Evolutionary conservation across 164 flowering plant genomes (phyloP).

Genomic region (Cinnamomum micranthum): DNA sequence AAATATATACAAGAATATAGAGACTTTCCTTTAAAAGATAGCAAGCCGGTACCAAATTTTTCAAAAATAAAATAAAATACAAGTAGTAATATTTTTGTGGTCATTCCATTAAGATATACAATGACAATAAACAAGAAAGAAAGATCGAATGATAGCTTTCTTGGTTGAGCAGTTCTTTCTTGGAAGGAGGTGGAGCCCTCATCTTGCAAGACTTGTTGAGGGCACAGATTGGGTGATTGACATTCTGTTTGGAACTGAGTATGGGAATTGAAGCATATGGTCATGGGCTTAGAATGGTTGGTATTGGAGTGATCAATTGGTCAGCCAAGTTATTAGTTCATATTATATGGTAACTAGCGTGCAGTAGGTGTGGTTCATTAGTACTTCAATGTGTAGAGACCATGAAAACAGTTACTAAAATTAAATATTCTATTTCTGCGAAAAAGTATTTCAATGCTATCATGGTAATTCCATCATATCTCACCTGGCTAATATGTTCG

Average conservation of each 20-base stretch:
- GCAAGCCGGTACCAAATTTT: no score
- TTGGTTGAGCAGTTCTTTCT: neutral
- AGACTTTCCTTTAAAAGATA: no score
- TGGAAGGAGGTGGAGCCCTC: neutral
- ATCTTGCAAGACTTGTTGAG: neutral
- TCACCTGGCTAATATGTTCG: no score
- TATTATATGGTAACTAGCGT: no score
- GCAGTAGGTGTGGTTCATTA: no score
- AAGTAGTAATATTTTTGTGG: neutral
- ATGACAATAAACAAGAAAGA: neutral
- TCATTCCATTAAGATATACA: neutral
- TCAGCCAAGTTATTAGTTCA: no score
- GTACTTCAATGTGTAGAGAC: no score
- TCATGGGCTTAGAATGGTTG: neutral
- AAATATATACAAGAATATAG: no score
- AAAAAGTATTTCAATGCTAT: no score
- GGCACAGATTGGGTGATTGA: neutral
- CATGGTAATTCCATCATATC: no score
- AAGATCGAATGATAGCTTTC: neutral
- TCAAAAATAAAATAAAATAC: neutral
- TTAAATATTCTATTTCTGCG: no score
- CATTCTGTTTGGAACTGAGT: neutral
- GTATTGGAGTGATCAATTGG: neutral
- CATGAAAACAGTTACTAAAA: no score
- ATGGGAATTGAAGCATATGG: neutral